Base-by-base conservation (phyloP, 2,329 filamentous ascomycete species). In the Sclerotinia sclerotiorum region DNA sequence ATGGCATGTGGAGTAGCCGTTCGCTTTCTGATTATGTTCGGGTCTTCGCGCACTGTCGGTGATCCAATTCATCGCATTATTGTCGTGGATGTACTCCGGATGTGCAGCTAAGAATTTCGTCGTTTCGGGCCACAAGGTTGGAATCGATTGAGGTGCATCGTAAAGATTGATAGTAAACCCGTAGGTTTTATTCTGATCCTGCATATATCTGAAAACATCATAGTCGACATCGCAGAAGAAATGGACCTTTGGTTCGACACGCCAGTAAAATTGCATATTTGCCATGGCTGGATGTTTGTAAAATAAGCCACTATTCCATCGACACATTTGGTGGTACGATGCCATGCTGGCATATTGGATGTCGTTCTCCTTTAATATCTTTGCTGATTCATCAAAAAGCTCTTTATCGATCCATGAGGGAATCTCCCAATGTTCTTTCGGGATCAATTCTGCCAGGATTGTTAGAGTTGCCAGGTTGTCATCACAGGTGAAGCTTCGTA, bases 221-320 rank as follows among this genome's bases (percentile, higher is more conserved):
- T 99, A 99, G 81, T 99, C 95, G 71, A 99, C 85, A 76, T 98
- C 92, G 84, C 95, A 99, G 86, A 97, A 99, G 85, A 98, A 99
- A 81, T 97, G 93, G 55, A 99, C 95, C 73, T 98, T 97, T 65
- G 95, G 95, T 79, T 99, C 95, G 60, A 99, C 95, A 69, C 95
- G 92, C 95, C 95, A 99, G 84, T 99, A 99, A 84, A 92, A 99
- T 74, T 93, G 91, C 72, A 86, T 88, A 75, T 95, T 81, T 72
- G 88, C 84, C 68, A 99, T 86, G 0, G 93, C 94, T 0, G 93
- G 93, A 80, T 99, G 95, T 78, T 95, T 93, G 84, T 97, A 97
- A 84, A 99, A 99, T 80, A 98, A 85, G 77, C 95, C 95, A 77
- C 92, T 96, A 82, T 99, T 99, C 95, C 95, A 99, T 68, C 95